Base-by-base conservation (phyloP, 2,329 filamentous ascomycete species). In the Hypomyces perniciosus region DNA sequence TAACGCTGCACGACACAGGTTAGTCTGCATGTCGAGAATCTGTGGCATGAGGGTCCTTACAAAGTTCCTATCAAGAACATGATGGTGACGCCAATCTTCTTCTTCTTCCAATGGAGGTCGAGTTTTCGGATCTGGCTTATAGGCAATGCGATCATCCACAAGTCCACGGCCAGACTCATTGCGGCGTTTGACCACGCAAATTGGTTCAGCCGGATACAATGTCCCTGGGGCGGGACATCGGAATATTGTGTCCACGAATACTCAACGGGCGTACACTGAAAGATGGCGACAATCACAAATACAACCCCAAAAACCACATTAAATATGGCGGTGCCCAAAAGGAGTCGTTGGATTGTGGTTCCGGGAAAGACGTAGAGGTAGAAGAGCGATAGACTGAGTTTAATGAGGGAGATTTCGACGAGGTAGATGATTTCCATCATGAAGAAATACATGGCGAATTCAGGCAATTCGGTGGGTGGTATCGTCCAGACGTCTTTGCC, bases 61-160 rank as follows among this genome's bases (percentile, higher is more conserved):
- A 71, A 70, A 1, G 67, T 61, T 35, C 74, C 73, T 1, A 75
- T 64, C 4, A 65, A 61, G 41, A 77, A 74, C 68, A 76, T 75
- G 33, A 71, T 54, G 0, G 61, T 57, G 0, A 75, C 65, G 4
- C 67, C 67, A 28, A 72, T 52, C 58, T 75, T 77, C 59, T 72
- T 77, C 59, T 72, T 73, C 58, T 67, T 69, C 57, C 64, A 68
- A 12, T 66, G 65, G 2, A 67, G 53, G 2, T 61, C 60, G 27
- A 77, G 57, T 0, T 57, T 58, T 5, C 61, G 52, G 0, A 76
- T 54, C 20, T 70, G 65, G 27, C 64, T 66, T 26, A 75, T 58
- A 0, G 73, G 72, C 0, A 75, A 56, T 0, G 60, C 65, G 41
- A 76, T 63, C 54, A 77, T 72, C 57, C 67, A 66, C 0, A 74